Evolutionary conservation across 140 eudicot species (phyloP).

Genomic region (Oenanthe javanica): DNA sequence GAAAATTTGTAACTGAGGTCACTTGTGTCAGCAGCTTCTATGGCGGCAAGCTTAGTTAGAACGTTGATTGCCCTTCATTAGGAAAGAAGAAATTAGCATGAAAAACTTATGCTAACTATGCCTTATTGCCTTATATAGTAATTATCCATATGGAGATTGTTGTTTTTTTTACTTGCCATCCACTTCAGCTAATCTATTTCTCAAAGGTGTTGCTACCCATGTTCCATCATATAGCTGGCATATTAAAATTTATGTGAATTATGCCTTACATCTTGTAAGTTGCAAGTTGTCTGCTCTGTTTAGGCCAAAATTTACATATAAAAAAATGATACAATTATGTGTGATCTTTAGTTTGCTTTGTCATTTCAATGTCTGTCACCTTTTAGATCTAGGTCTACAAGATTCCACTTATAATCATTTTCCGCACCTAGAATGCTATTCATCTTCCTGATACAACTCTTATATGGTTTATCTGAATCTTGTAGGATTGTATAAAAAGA

Average conservation of each 20-base stretch:
- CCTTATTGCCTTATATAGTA: background rate
- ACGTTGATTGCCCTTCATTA: background rate
- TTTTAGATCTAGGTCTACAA: background rate
- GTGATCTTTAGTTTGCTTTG: too few species aligned
- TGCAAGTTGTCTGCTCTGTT: background rate
- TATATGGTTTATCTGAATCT: background rate
- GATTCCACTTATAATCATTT: background rate
- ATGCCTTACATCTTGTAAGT: background rate
- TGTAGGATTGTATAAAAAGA: constrained; percentile 73
- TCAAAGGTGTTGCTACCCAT: background rate
- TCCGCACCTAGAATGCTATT: background rate
- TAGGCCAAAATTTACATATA: too few species aligned
- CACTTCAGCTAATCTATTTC: background rate
- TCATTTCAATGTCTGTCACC: background rate
- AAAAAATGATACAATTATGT: too few species aligned
- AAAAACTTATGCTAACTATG: background rate
- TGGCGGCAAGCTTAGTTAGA: background rate
- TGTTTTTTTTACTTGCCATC: background rate
- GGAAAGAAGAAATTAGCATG: too few species aligned
- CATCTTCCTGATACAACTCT: background rate
- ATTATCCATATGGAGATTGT: background rate
- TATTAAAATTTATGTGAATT: background rate
- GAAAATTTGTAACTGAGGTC: background rate
- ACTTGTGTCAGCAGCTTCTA: background rate
- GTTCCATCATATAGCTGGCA: background rate